These are phyloP conservation scores for Myochromella boudieri DNA, from an alignment of 768 basidiomycete genomes.

Conservation along the genomic window DNA sequence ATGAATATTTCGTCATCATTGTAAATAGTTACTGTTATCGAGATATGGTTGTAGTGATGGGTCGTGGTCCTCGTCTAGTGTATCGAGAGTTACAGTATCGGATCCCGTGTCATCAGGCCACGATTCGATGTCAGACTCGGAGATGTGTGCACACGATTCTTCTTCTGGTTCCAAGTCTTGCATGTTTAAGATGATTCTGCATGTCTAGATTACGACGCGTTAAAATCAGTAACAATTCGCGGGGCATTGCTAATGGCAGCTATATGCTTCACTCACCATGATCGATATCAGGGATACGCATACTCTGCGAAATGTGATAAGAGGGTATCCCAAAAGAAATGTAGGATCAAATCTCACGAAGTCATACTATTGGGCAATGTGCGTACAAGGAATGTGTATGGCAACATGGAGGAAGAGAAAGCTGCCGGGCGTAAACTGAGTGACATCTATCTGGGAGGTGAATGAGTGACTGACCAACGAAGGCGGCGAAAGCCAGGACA, in stretches of 20 bases:
- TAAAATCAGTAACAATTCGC: no score
- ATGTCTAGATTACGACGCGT: no score
- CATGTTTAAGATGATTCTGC: constrained; percentile 6
- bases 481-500: not conserved
- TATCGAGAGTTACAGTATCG: not conserved
- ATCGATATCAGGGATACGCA: constrained; percentile 1
- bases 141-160: not conserved
- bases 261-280: not conserved
- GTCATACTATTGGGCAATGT: not conserved
- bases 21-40: no score
- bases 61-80: not conserved
- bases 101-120: not conserved
- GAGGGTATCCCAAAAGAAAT: not conserved
- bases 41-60: no score
- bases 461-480: not conserved
- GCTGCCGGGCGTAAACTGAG: not conserved
- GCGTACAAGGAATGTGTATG: constrained; percentile 1
- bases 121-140: not conserved
- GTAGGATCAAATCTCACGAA: not conserved
- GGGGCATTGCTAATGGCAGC: no score
- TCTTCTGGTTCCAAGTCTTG: not conserved
- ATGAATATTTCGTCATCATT: no score
- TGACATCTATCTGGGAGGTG: no score
- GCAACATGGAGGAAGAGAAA: not conserved
- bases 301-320: not conserved